phyloP scores from a whole-genome alignment of 2,329 filamentous ascomycete species.

The Pseudogymnoascus verrucosus region DNA sequence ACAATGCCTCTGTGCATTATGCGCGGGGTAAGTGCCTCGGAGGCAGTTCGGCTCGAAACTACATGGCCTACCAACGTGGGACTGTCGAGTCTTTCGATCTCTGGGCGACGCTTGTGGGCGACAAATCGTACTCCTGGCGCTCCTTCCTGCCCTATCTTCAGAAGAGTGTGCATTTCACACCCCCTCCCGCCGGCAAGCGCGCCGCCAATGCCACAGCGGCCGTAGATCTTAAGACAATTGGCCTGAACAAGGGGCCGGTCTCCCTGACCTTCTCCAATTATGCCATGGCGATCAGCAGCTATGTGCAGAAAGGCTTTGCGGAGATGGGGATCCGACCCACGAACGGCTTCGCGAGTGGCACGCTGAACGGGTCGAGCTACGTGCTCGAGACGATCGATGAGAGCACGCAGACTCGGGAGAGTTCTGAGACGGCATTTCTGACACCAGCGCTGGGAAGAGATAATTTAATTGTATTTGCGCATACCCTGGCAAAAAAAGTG shows the following conservation, averaged over 20 bases:
- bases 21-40: constrained; percentile 26
- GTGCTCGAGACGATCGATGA: constrained; percentile 14
- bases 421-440: constrained; percentile 14
- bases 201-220: constrained; percentile 10
- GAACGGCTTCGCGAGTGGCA: constrained; percentile 18
- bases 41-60: constrained; percentile 26
- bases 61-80: constrained; percentile 31
- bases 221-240: not conserved
- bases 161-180: constrained; percentile 31
- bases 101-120: constrained; percentile 33
- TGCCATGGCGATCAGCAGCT: constrained; percentile 16
- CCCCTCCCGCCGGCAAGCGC: constrained; percentile 16
- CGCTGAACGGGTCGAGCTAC: constrained; percentile 9
- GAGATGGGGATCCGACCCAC: constrained; percentile 14
- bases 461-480: constrained; percentile 14
- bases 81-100: constrained; percentile 30
- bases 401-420: constrained; percentile 12
- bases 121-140: constrained; percentile 35
- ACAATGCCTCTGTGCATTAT: constrained; percentile 21
- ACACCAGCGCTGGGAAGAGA: constrained; percentile 9
- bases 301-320: constrained; percentile 12
- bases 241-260: not conserved
- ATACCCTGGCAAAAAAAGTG: constrained; percentile 15
- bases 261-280: constrained; percentile 12
- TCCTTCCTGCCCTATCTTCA: constrained; percentile 32